Conservation (phyloP, 768 basidiomycete genomes). For the Mycena rebaudengoi region DNA sequence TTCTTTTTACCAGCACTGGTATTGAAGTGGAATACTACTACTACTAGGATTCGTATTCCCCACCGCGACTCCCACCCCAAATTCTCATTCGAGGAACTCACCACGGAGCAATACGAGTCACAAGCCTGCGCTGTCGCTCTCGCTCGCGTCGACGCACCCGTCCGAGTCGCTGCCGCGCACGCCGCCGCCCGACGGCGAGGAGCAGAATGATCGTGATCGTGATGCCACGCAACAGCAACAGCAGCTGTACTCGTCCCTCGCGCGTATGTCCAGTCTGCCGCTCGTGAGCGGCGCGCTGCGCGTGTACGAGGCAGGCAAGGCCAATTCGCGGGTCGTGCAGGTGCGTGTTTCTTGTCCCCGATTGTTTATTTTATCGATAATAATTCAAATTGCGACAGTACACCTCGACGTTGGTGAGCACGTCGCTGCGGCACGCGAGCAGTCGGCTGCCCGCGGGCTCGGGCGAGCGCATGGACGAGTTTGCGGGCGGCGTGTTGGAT, state of each 20-base stretch:
- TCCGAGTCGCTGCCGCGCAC: slow-evolving; percentile 18
- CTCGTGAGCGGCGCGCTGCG: slow-evolving; percentile 76
- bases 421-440: slow-evolving; percentile 84
- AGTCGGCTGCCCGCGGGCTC: slow-evolving; percentile 74
- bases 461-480: slow-evolving; percentile 82
- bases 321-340: slow-evolving; percentile 85
- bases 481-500: slow-evolving; percentile 89
- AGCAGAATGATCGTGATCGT: not conserved
- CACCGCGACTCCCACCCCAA: too few relatives aligned
- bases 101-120: slow-evolving; percentile 35
- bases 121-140: slow-evolving; percentile 21
- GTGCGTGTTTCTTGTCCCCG: slow-evolving; percentile 44
- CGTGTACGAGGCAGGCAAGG: slow-evolving; percentile 85
- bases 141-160: slow-evolving; percentile 13
- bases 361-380: slow-evolving; percentile 5
- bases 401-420: slow-evolving; percentile 82
- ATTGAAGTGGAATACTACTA: too few relatives aligned
- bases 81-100: too few relatives aligned
- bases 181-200: slow-evolving; percentile 6
- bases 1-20: not conserved
- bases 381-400: slow-evolving; percentile 60
- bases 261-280: slow-evolving; percentile 72
- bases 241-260: slow-evolving; percentile 48
- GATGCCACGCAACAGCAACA: not conserved
- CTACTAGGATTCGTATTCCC: too few relatives aligned